Evolutionary conservation across 164 flowering plant species (phyloP).

Genomic region (Stephania yunnanensis): DNA sequence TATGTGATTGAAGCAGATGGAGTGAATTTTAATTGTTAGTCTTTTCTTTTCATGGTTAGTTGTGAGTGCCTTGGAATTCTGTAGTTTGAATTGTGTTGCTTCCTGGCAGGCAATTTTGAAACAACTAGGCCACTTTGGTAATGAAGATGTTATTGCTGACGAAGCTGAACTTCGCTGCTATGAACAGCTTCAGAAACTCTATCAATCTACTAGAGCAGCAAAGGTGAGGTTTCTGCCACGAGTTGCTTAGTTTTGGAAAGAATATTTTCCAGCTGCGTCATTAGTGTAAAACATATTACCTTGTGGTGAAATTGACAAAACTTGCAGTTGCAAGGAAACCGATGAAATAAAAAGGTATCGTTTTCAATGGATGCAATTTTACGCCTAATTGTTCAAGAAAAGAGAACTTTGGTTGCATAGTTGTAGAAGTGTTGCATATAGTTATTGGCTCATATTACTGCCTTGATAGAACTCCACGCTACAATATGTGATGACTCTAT

Average conservation of each 20-base stretch:
- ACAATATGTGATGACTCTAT: too few relatives aligned
- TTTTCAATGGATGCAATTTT: background rate
- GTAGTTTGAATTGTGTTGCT: background rate
- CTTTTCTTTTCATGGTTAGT: background rate
- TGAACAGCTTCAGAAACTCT: slow-evolving; percentile 57
- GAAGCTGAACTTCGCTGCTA: slow-evolving; percentile 59
- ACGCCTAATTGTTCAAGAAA: background rate
- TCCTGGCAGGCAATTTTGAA: slow-evolving; percentile 59
- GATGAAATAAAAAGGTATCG: background rate
- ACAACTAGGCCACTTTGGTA: slow-evolving; percentile 52
- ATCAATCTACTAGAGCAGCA: slow-evolving; percentile 62
- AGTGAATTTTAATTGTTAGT: background rate
- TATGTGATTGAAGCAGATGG: background rate
- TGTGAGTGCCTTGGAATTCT: background rate
- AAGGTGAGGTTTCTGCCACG: slow-evolving; percentile 51
- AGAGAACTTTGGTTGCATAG: background rate
- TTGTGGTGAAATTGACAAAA: background rate
- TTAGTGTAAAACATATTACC: background rate
- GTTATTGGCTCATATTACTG: background rate
- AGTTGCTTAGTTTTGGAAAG: background rate
- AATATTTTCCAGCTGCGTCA: background rate
- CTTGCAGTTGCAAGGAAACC: background rate
- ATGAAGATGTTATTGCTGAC: slow-evolving; percentile 42
- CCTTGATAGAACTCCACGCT: background rate
- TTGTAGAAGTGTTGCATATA: background rate